Evolutionary conservation across 371 early-diverging fungal species (phyloP), one percentile per base, ranked within the genome.

Genomic region (Mortierella sp.): DNA sequence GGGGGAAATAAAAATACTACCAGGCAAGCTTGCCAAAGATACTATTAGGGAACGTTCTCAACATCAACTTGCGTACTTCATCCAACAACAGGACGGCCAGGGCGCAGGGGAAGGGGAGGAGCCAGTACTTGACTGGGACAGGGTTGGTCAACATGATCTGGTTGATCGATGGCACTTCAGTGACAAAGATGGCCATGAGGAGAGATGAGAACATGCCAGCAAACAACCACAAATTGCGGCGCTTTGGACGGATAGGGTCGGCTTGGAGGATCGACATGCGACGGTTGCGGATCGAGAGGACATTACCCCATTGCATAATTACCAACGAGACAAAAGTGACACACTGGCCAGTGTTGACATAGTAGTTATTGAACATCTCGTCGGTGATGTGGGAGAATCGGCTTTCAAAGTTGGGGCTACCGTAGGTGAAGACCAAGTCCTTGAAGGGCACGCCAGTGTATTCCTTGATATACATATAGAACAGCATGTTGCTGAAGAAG

Each of bases 41-140:
- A 24, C 89, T 87, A 47, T 80, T 79, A 24, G 91, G 90, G 73
- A 74, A 89, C n/a, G 73, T 50, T 34, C 92, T 75, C 45, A 90
- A 89, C 21, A 80, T 38, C 34, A 80, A 31, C 83, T 92, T 92
- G 73, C 92, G 80, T 21, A 83, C 28, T 77, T 91, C 91, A 78
- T 91, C 92, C 76, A 89, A 70, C 3, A 83, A 9, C 50, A 91
- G 47, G 55, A 92, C 77, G 21, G 80, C 85, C 5, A 86, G 50
- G 10, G 93, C 92, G 88, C 92, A 93, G 8, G 91, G 94, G 71
- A 94, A 87, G 7, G 96, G 94, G 52, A 95, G 86, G 71, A 94
- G 91, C 94, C 95, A 96, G 81, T 89, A 94, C 86, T 91, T 80
- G 19, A 90, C 83, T 13, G 95, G 95, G 45, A 96, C 90, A 5